Evolutionary conservation across 176 grass and related monocot species (phyloP).

Genomic region (Ampelocalamus luodianensis): DNA sequence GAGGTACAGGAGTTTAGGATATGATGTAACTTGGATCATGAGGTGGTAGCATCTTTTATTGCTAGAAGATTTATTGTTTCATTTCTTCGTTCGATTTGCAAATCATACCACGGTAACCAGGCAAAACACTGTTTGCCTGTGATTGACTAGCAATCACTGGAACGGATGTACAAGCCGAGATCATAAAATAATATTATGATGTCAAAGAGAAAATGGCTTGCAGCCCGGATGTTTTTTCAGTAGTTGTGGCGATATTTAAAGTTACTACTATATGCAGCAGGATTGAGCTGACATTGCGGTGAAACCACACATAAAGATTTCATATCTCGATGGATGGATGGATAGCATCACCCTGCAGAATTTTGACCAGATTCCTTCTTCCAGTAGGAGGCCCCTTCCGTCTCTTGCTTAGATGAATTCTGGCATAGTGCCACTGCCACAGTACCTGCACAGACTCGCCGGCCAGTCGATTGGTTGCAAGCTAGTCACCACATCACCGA

Average conservation of each 20-base stretch:
- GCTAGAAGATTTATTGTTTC: neutral
- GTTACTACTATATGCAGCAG: neutral
- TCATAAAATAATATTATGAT: neutral
- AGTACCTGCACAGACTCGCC: conserved; percentile 33
- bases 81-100: neutral
- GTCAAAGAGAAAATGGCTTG: neutral
- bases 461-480: conserved; percentile 31
- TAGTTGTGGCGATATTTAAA: neutral
- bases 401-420: conserved; percentile 45
- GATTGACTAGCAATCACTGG: neutral
- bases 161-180: neutral
- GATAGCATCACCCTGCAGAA: conserved; percentile 34
- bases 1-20: neutral
- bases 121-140: neutral
- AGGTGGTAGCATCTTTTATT: neutral
- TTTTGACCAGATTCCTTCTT: conserved; percentile 54
- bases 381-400: conserved; percentile 36
- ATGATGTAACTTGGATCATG: neutral
- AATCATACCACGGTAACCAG: neutral
- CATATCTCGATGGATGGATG: conserved; percentile 14
- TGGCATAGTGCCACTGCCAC: conserved; percentile 30
- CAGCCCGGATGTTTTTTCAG: neutral
- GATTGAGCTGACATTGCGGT: conserved; percentile 28
- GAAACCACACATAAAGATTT: conserved; percentile 22
- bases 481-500: conserved; percentile 39